phyloP scores from a whole-genome alignment of 2,329 filamentous ascomycete species.

The Xylariaceae sp. region DNA sequence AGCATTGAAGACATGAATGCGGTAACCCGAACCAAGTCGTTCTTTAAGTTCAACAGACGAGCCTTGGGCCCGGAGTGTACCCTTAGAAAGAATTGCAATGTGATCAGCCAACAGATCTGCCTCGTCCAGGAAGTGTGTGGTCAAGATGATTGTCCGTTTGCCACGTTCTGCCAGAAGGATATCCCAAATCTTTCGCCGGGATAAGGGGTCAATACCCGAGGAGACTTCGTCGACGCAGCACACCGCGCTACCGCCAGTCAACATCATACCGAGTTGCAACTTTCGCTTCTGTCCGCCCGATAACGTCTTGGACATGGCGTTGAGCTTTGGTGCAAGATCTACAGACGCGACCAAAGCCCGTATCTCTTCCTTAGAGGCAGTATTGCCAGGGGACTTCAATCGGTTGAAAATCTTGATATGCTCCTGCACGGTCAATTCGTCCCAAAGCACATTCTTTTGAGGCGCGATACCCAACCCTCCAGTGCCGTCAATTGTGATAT shows the following conservation, averaged over 20 bases:
- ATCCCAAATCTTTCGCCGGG: slow-evolving; percentile 90
- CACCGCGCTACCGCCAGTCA: slow-evolving; percentile 85
- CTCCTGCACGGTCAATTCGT: slow-evolving; percentile 83
- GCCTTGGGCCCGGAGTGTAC: slow-evolving; percentile 79
- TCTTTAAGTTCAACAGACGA: slow-evolving; percentile 88
- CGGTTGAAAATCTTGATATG: slow-evolving; percentile 84
- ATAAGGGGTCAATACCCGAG: slow-evolving; percentile 85
- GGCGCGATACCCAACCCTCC: slow-evolving; percentile 86
- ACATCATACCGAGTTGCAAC: slow-evolving; percentile 92
- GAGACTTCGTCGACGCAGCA: slow-evolving; percentile 94
- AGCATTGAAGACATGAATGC: slow-evolving; percentile 73
- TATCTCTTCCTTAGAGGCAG: slow-evolving; percentile 64
- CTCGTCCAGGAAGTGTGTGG: slow-evolving; percentile 93
- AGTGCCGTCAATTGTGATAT: slow-evolving; percentile 77
- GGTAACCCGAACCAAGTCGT: slow-evolving; percentile 80
- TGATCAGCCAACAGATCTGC: slow-evolving; percentile 88
- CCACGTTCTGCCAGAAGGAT: slow-evolving; percentile 87
- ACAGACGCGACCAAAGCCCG: slow-evolving; percentile 69
- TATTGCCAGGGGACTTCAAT: slow-evolving; percentile 69
- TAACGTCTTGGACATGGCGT: slow-evolving; percentile 75
- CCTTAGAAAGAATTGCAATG: slow-evolving; percentile 86
- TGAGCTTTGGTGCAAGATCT: slow-evolving; percentile 76
- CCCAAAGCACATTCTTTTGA: slow-evolving; percentile 94
- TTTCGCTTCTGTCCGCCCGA: slow-evolving; percentile 94
- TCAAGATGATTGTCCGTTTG: slow-evolving; percentile 80